Base-by-base conservation (phyloP, 1,284 basidiomycete species). In the Peniophora sp. region DNA sequence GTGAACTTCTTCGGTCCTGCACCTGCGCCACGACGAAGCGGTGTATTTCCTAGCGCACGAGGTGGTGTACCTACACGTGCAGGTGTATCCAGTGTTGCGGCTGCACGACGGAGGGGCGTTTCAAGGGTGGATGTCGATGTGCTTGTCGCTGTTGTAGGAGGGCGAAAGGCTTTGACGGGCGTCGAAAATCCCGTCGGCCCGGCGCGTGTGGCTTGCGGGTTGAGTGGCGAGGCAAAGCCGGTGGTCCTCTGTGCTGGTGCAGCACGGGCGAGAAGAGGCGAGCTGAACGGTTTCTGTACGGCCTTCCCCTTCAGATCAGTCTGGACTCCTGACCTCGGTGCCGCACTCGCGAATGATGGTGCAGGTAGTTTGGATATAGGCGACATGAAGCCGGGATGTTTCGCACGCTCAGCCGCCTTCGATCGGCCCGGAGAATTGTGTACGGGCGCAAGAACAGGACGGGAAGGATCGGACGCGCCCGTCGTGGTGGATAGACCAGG, bases 1-100 rank as follows among this genome's bases (percentile, higher is more conserved):
- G 74, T 63, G 57, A 90, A 90, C 48, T 67, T 72, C 20, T 49
- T 63, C 70, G 50, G 45, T 39, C 50, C 25, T 35, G 52, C 49
- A 49, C 27, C 27, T 12, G 27, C 27, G 27, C 56, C 51, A 20
- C 41, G 50, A 19, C 59, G 55, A 11, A 63, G 62, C 10, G 67
- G 67, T 1, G 70, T 71, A 22, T 69, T 61, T 0, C 69, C 69
- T 11, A 70, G 50, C 1, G 64, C 47, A 50, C 64, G 61, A 53
- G 58, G 53, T 14, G 73, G 70, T 24, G 71, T 69, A 2, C 57
- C 49, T 34, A 65, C 27, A 32, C 27, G 27, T 6, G 6, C 27
- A 12, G 27, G 27, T 6, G 27, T 32, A 32, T 32, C 27, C 5
- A 32, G 27, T 12, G 27, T 32, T 12, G 27, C 62, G 1, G 57